Conservation (phyloP, 208 protist species). For the Trypanosoma caninum region DNA sequence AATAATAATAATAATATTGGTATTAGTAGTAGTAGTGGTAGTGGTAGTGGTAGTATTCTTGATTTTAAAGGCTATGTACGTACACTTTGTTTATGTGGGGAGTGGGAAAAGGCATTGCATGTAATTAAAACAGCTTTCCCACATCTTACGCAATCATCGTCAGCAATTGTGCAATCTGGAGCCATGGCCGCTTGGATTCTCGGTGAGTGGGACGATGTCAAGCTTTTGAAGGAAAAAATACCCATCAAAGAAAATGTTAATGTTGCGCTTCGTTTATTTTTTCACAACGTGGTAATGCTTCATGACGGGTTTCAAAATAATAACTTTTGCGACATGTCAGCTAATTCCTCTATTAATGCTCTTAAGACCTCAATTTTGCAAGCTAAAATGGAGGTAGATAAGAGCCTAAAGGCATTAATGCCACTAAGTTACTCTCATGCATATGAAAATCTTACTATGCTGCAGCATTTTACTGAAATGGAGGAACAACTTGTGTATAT, state of each 20-base stretch:
- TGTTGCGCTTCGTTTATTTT: slow-evolving; percentile 64
- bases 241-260: slow-evolving; percentile 65
- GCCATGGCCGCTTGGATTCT: slow-evolving; percentile 86
- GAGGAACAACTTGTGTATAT: slow-evolving; percentile 96
- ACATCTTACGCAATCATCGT: slow-evolving; percentile 28
- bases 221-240: slow-evolving; percentile 69
- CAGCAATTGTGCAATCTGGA: slow-evolving; percentile 67
- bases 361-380: slow-evolving; percentile 49
- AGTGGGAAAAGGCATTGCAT: slow-evolving; percentile 72
- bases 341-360: slow-evolving; percentile 27
- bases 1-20: slow-evolving; percentile 11
- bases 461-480: slow-evolving; percentile 99
- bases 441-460: slow-evolving; percentile 95
- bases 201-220: slow-evolving; percentile 77
- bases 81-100: slow-evolving; percentile 83
- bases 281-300: slow-evolving; percentile 58
- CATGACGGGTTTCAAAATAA: slow-evolving; percentile 35
- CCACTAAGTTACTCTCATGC: slow-evolving; percentile 87
- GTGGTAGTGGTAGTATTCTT: slow-evolving; percentile 6
- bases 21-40: no score
- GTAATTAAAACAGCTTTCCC: slow-evolving; percentile 31
- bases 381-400: slow-evolving; percentile 79
- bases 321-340: neutral
- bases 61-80: slow-evolving; percentile 79
- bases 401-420: slow-evolving; percentile 82